Evolutionary conservation across 768 basidiomycete genomes (phyloP).

Genomic region (Lactarius deliciosus): DNA sequence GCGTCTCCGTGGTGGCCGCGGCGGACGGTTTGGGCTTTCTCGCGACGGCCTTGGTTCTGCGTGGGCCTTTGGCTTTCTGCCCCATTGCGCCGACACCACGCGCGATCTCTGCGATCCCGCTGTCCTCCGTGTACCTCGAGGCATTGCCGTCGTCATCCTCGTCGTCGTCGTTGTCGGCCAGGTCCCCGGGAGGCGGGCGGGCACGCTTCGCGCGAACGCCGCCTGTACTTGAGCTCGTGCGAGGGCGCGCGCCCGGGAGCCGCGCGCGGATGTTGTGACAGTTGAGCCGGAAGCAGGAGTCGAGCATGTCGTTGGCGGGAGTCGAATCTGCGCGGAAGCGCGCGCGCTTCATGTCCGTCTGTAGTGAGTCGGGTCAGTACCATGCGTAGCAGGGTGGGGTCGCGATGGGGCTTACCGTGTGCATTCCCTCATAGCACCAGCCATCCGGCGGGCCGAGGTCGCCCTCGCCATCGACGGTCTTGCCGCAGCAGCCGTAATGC

Average conservation of each 20-base stretch:
- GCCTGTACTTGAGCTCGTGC: constrained; percentile 26
- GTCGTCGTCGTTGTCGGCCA: constrained; percentile 25
- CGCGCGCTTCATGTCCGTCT: constrained; percentile 75
- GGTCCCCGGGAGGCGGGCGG: constrained; percentile 25
- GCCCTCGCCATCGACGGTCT: constrained; percentile 70
- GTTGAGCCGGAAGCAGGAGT: constrained; percentile 53
- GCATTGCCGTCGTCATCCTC: constrained; percentile 34
- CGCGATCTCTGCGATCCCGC: constrained; percentile 37
- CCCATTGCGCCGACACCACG: constrained; percentile 27
- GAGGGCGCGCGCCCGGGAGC: constrained; percentile 26
- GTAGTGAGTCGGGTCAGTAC: constrained; percentile 11
- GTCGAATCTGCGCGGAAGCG: constrained; percentile 78
- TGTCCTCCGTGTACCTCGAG: constrained; percentile 35
- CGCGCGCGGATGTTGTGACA: constrained; percentile 47
- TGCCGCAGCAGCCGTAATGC: constrained; percentile 71
- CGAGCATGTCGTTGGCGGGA: constrained; percentile 62
- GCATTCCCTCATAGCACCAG: constrained; percentile 84
- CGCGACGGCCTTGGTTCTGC: constrained; percentile 28
- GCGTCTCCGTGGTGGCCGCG: not conserved
- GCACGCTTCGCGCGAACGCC: constrained; percentile 33
- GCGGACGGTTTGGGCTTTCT: constrained; percentile 14
- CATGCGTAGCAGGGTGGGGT: not conserved
- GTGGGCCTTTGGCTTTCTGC: constrained; percentile 23
- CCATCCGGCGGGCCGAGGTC: constrained; percentile 83
- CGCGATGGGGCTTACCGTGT: constrained; percentile 53